phyloP scores from a whole-genome alignment of 768 basidiomycete genomes.

The Trametes cingulata region DNA sequence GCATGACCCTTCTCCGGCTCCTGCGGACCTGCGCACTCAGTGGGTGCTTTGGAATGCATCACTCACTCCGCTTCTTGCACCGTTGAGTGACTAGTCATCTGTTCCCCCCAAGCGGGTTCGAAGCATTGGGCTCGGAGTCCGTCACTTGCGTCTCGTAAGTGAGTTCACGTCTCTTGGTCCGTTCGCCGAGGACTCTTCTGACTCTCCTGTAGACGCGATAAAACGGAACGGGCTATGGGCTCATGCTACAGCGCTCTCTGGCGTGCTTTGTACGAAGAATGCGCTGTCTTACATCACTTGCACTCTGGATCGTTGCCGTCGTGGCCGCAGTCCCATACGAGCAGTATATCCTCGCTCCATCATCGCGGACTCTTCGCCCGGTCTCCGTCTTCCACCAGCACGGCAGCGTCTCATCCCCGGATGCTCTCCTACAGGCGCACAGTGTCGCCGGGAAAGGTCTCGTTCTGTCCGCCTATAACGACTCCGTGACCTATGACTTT shows the following conservation, averaged over 20 bases:
- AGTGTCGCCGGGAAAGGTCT: not conserved
- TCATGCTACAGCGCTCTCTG: no score
- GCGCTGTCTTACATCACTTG: not conserved
- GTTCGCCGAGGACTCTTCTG: not conserved
- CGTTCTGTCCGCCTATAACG: slow-evolving; percentile 4
- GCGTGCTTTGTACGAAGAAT: not conserved
- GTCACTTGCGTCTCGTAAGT: not conserved
- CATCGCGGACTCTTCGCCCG: slow-evolving; percentile 16
- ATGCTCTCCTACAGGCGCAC: not conserved
- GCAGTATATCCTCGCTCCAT: slow-evolving; percentile 18
- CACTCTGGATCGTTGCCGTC: not conserved
- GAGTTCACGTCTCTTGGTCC: not conserved
- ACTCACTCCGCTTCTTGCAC: not conserved
- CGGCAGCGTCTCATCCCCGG: not conserved
- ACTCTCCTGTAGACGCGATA: not conserved
- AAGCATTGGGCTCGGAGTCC: no score
- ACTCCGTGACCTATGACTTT: slow-evolving; percentile 21
- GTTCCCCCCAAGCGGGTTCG: not conserved
- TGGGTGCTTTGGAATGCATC: not conserved
- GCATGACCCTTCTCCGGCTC: slow-evolving; percentile 9
- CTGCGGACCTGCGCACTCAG: not conserved
- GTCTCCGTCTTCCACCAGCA: slow-evolving; percentile 7
- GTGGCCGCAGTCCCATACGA: slow-evolving; percentile 8
- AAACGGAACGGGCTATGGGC: not conserved
- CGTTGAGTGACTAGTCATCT: slow-evolving; percentile 7